A percentile compares a stretch with the other conserved stretches of the same genome.
Evolutionary conservation across 495 filamentous ascomycete genomes (phyloP).

Genomic region (Aspergillus asperescens): DNA sequence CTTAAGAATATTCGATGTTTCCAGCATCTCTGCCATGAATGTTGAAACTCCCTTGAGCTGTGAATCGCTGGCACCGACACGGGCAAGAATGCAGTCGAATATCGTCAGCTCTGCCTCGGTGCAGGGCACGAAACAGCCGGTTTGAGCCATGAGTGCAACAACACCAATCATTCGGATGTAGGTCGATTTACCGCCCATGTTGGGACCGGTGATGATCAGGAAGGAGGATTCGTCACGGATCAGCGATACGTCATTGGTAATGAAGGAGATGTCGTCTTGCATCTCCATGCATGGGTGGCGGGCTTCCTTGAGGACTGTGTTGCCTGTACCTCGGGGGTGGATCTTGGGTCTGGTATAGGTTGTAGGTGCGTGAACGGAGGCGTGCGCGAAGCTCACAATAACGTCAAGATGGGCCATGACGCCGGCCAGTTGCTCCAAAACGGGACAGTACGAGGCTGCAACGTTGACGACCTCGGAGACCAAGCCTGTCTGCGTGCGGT

Average conservation of each 20-base stretch:
- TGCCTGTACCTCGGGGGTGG: constrained; percentile 84
- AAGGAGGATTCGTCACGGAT: constrained; percentile 78
- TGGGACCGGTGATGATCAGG: constrained; percentile 95
- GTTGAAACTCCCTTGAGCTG: constrained; percentile 98
- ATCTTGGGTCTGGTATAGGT: constrained; percentile 89
- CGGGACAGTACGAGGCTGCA: constrained; percentile 89
- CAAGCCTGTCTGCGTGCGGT: constrained; percentile 85
- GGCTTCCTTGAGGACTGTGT: constrained; percentile 85
- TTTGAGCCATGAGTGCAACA: constrained; percentile 95
- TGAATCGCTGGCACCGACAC: constrained; percentile 90
- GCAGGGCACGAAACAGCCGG: constrained; percentile 95
- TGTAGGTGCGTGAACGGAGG: constrained; percentile 85
- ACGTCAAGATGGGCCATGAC: constrained; percentile 94
- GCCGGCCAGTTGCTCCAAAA: constrained; percentile 83
- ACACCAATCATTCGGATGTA: constrained; percentile 98
- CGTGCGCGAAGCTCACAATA: constrained; percentile 91
- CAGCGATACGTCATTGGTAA: constrained; percentile 92
- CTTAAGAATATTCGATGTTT: constrained; percentile 97
- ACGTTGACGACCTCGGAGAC: constrained; percentile 92
- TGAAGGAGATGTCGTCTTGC: constrained; percentile 98
- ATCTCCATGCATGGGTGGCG: constrained; percentile 98
- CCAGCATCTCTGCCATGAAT: constrained; percentile 99
- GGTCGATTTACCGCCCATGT: constrained; percentile 98
- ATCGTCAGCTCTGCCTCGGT: constrained; percentile 86
- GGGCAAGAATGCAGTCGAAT: constrained; percentile 96